Conservation (phyloP, 352 stramenopile species). For the Phytophthora fragariaefolia region DNA sequence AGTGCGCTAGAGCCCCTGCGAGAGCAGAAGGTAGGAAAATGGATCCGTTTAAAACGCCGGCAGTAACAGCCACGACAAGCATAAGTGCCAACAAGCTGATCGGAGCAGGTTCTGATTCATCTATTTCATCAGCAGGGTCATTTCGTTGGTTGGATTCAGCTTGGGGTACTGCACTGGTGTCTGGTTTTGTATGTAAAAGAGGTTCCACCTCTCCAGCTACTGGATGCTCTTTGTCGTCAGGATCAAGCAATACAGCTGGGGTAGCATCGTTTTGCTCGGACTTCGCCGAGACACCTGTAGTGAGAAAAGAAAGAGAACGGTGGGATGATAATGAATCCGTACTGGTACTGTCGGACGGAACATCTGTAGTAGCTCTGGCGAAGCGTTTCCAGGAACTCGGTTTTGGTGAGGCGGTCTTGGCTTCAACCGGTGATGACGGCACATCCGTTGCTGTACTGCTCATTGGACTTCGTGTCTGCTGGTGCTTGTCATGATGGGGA, state of each 20-base stretch:
- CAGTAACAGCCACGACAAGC: slow-evolving; percentile 42
- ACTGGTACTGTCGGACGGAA: slow-evolving; percentile 11
- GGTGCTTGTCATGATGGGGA: slow-evolving; percentile 36
- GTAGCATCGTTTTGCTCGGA: slow-evolving; percentile 5
- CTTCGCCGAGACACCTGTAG: background rate
- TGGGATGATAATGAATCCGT: slow-evolving; percentile 13
- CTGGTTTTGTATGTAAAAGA: slow-evolving; percentile 3
- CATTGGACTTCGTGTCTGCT: slow-evolving; percentile 41
- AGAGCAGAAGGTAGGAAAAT: slow-evolving; percentile 69
- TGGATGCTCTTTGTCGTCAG: slow-evolving; percentile 6
- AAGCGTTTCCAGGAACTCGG: slow-evolving; percentile 22
- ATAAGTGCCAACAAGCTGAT: slow-evolving; percentile 37
- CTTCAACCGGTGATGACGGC: slow-evolving; percentile 11
- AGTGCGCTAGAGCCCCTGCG: slow-evolving; percentile 47
- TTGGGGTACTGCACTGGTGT: background rate
- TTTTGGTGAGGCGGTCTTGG: slow-evolving; percentile 17
- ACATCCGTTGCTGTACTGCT: slow-evolving; percentile 28
- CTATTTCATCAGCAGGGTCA: background rate
- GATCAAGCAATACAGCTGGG: slow-evolving; percentile 8
- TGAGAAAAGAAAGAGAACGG: slow-evolving; percentile 19
- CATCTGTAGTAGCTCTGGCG: slow-evolving; percentile 22
- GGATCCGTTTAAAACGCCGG: slow-evolving; percentile 43
- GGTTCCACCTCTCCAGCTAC: background rate
- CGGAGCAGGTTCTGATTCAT: slow-evolving; percentile 20
- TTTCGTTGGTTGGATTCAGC: slow-evolving; percentile 4